Evolutionary conservation across 768 basidiomycete genomes (phyloP).

Genomic region (Thelephora aurantiotincta): DNA sequence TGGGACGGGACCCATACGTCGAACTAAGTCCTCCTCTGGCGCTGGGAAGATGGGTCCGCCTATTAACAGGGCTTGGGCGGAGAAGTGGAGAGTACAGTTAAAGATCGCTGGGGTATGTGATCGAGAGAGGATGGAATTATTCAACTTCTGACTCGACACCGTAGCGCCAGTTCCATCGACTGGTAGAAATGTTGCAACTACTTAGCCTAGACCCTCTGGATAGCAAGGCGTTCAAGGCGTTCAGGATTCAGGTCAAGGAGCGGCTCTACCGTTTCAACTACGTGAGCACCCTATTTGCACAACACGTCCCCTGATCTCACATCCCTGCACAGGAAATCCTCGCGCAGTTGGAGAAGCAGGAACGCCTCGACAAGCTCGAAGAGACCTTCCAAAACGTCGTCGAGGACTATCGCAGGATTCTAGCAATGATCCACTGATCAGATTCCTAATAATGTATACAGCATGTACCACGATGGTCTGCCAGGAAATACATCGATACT

Average conservation of each 20-base stretch:
- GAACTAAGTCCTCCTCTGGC: conserved; percentile 3
- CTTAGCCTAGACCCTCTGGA: conserved; percentile 53
- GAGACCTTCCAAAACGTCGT: conserved; percentile 83
- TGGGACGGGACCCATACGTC: conserved; percentile 6
- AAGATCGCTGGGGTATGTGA: conserved; percentile 79
- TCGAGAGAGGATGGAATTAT: background rate
- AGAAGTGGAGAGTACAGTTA: conserved; percentile 65
- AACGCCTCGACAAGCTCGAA: conserved; percentile 78
- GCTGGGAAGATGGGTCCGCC: conserved; percentile 65
- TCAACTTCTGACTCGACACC: background rate
- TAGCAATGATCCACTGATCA: conserved; percentile 31
- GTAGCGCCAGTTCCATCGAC: conserved; percentile 86
- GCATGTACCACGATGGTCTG: too few relatives aligned
- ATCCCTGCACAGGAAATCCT: conserved; percentile 54
- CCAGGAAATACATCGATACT: too few relatives aligned
- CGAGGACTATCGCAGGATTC: conserved; percentile 75
- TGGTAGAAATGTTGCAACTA: conserved; percentile 74
- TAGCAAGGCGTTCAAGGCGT: conserved; percentile 39
- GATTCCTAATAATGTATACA: background rate
- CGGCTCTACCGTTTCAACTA: conserved; percentile 91
- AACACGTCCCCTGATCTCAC: background rate
- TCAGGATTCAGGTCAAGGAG: conserved; percentile 88
- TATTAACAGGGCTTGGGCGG: conserved; percentile 60
- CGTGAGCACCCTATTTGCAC: conserved; percentile 28
- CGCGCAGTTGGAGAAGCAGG: conserved; percentile 74